phyloP scores from a whole-genome alignment of 805 yeast genomes.

The Debaryomyces maramus region DNA sequence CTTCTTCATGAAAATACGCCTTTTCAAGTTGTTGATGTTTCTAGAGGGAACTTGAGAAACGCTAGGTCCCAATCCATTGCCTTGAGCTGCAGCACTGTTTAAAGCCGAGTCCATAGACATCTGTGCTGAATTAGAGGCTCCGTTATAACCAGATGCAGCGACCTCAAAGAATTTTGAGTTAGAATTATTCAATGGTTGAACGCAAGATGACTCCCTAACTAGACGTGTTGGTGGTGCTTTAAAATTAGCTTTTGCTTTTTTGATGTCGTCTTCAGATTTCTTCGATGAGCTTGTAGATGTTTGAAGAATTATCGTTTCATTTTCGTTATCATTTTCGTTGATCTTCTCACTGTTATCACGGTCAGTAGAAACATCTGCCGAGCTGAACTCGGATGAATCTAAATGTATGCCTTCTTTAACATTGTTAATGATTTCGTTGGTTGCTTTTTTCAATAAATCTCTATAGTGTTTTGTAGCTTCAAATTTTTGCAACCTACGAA shows the following conservation, averaged over 20 bases:
- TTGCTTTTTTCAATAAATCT: constrained; percentile 34
- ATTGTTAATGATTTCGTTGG: constrained; percentile 31
- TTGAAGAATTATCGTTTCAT: constrained; percentile 3
- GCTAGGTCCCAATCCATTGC: constrained; percentile 63
- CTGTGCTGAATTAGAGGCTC: constrained; percentile 44
- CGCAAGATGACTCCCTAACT: constrained; percentile 39
- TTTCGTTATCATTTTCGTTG: constrained; percentile 25
- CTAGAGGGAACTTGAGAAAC: constrained; percentile 57
- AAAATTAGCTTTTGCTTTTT: constrained; percentile 13
- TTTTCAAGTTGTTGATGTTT: constrained; percentile 48
- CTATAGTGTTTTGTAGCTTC: constrained; percentile 46
- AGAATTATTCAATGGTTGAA: constrained; percentile 31
- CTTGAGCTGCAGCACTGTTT: constrained; percentile 35
- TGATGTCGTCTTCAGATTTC: not conserved
- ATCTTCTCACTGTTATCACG: constrained; percentile 19
- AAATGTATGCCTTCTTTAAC: constrained; percentile 20
- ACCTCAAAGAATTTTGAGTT: constrained; percentile 43
- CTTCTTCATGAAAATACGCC: constrained; percentile 45
- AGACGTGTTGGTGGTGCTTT: constrained; percentile 23
- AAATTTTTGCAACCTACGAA: constrained; percentile 39
- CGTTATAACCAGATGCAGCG: constrained; percentile 46
- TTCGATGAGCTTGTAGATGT: constrained; percentile 2
- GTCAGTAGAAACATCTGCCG: constrained; percentile 31
- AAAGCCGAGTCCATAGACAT: constrained; percentile 42
- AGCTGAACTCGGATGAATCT: constrained; percentile 16